Evolutionary conservation across 805 yeast genomes (phyloP).

Genomic region (Lipomyces lipofer): DNA sequence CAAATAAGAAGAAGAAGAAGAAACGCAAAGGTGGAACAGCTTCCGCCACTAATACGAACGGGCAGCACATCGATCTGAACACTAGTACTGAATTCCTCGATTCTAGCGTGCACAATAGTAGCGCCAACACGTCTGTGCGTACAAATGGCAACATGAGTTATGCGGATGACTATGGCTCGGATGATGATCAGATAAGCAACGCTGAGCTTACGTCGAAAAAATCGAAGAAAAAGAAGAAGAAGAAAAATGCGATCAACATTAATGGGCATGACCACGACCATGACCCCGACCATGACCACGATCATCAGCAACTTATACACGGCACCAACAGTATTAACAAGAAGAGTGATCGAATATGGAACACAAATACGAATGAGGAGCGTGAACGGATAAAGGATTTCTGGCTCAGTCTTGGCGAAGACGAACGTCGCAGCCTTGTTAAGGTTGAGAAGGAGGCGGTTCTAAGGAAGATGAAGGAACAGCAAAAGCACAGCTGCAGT

Average conservation of each 20-base stretch:
- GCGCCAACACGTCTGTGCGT: not conserved
- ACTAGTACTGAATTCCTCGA: not conserved
- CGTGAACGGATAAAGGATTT: conserved; percentile 52
- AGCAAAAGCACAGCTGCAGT: conserved; percentile 59
- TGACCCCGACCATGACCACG: not conserved
- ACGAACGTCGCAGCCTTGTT: conserved; percentile 60
- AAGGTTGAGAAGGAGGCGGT: conserved; percentile 70
- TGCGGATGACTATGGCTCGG: conserved; percentile 9
- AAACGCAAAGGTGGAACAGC: conserved; percentile 25
- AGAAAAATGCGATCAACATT: conserved; percentile 9
- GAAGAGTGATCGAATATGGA: conserved; percentile 46
- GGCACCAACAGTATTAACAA: conserved; percentile 5
- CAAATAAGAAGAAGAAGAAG: conserved; percentile 31
- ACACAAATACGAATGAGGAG: conserved; percentile 52
- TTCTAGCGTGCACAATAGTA: not conserved
- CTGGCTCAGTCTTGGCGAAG: conserved; percentile 68
- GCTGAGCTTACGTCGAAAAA: conserved; percentile 5
- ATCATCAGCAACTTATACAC: not conserved
- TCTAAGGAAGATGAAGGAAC: conserved; percentile 60
- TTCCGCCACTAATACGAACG: conserved; percentile 6
- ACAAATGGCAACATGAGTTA: conserved; percentile 1
- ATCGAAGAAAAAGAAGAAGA: conserved; percentile 26
- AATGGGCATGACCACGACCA: not conserved
- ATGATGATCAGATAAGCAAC: conserved; percentile 11
- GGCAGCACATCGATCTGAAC: conserved; percentile 1